Evolutionary conservation across 805 yeast genomes (phyloP), one percentile per base, ranked within the genome.

Genomic region (Wickerhamomyces kurtzmanii): DNA sequence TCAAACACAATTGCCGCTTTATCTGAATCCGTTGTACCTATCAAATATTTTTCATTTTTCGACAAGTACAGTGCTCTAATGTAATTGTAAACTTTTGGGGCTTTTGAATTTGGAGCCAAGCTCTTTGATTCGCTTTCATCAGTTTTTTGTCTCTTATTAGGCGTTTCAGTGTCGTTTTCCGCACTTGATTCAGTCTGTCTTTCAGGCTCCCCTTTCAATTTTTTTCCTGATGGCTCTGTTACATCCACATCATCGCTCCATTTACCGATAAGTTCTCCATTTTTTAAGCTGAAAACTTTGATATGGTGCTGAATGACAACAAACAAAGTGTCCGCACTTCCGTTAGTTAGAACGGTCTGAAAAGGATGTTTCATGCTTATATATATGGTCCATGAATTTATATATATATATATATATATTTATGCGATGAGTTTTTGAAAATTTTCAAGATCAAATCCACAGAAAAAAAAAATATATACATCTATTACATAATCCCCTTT

Each of bases 11-110:
- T 61, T 12, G 75, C 76, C 3, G 93, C 75, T 53, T 89, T 91
- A 47, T 82, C 93, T 32, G 78, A 79, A 47, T 84, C 94, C 3
- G 93, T 76, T 24, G 83, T 74, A 2, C 74, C 80, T 15, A 82
- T 60, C 20, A 87, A 49, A 41, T 63, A 60, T 23, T 60, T 50
- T 25, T 74, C 80, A 39, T 68, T 59, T 15, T 69, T 55, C 7
- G 74, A 57, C 28, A 84, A 45, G 6, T 56, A 52, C 37, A 87
- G 50, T 14, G 74, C 66, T 48, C 94, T 68, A 27, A 87, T 71
- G 40, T 78, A 74, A 36, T 77, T 77, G 48, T 66, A 72, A 15
- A 71, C 62, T 28, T 71, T 73, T 15, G 83, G 81, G 4, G 81
- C 81, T 7, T 82, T 85, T 1, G 74, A 66, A 3, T 82, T 81